Evolutionary conservation across 1,284 basidiomycete species (phyloP).

Genomic region (Rhodotorula sp.): DNA sequence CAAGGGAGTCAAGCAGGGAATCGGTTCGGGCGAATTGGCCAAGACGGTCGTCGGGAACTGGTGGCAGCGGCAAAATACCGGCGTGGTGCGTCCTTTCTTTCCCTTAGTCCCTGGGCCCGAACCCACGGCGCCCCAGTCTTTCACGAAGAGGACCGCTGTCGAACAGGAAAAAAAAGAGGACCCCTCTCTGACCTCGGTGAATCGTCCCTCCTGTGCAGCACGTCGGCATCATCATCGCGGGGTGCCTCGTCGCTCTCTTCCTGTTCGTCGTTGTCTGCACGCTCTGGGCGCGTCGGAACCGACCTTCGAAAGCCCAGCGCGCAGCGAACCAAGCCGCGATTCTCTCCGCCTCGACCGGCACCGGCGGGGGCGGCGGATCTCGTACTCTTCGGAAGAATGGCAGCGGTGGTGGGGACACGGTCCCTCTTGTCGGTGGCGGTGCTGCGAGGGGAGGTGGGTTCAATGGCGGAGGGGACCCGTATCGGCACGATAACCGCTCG

Average conservation of each 20-base stretch:
- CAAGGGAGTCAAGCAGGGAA: conserved; percentile 18
- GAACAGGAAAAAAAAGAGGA: too few relatives aligned
- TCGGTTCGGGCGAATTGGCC: conserved; percentile 12
- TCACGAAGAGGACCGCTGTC: too few relatives aligned
- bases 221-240: conserved; percentile 35
- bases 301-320: conserved; percentile 10
- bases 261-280: conserved; percentile 35
- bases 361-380: neutral
- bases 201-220: conserved; percentile 17
- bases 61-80: conserved; percentile 31
- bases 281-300: conserved; percentile 21
- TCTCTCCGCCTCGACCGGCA: neutral
- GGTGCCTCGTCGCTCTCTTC: conserved; percentile 29
- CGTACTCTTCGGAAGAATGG: too few relatives aligned
- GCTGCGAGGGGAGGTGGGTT: neutral
- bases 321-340: neutral
- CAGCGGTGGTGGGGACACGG: neutral
- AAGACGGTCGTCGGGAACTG: conserved; percentile 31
- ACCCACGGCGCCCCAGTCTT: too few relatives aligned
- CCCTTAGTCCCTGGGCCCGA: too few relatives aligned
- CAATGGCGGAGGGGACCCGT: neutral
- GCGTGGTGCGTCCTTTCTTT: conserved; percentile 23
- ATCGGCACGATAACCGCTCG: conserved; percentile 5
- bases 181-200: too few relatives aligned
- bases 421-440: conserved; percentile 21